Evolutionary conservation across 2,329 filamentous ascomycete genomes (phyloP).

Genomic region (Penicillium nordicum): DNA sequence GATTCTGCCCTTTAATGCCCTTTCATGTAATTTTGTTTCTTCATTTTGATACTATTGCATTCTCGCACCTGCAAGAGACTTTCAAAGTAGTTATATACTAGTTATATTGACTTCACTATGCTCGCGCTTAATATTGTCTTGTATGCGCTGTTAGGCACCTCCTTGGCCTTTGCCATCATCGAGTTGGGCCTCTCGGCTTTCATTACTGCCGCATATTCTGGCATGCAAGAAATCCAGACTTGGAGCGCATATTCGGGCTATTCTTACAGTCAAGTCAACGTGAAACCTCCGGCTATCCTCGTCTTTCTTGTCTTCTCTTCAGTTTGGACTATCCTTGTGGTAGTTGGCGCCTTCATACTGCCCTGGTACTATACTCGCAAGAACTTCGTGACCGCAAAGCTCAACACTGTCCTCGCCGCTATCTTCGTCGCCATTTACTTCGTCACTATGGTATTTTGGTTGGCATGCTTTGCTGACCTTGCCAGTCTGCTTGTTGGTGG

Average conservation of each 20-base stretch:
- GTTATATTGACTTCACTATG: conserved; percentile 12
- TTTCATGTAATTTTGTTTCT: background rate
- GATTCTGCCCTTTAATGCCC: background rate
- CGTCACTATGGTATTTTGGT: conserved; percentile 33
- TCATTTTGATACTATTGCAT: background rate
- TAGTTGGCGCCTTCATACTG: conserved; percentile 17
- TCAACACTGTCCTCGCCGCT: conserved; percentile 23
- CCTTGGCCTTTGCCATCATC: conserved; percentile 26
- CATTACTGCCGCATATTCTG: conserved; percentile 9
- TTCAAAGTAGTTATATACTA: background rate
- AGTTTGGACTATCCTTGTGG: conserved; percentile 27
- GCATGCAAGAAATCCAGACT: background rate
- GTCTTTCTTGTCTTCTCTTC: conserved; percentile 26
- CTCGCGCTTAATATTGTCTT: conserved; percentile 25
- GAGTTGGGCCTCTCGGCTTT: conserved; percentile 30
- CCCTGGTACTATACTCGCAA: conserved; percentile 21
- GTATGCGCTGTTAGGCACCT: conserved; percentile 22
- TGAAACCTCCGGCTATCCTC: conserved; percentile 20
- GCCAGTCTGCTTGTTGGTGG: conserved; percentile 14
- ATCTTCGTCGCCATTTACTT: conserved; percentile 23
- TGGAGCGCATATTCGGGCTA: conserved; percentile 9
- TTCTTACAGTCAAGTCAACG: conserved; percentile 11
- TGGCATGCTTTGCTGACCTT: conserved; percentile 30
- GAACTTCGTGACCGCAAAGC: conserved; percentile 11
- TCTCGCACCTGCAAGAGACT: background rate